Evolutionary conservation across 139 green algal species (phyloP).

Genomic region (Mesotaenium endlicherianum): DNA sequence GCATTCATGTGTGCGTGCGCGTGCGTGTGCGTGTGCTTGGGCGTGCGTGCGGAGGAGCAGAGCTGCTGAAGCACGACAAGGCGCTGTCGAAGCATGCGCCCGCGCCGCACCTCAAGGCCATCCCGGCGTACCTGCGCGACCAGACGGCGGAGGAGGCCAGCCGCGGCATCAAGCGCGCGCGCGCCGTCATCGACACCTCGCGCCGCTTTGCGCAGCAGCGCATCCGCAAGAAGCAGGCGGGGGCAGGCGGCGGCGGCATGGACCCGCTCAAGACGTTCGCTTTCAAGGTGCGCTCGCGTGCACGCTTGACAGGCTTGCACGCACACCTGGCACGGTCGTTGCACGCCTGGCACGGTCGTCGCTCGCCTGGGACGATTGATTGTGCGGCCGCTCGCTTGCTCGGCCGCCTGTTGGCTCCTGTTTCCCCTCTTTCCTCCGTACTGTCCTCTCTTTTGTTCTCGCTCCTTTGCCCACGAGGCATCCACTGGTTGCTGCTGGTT

Average conservation of each 20-base stretch:
- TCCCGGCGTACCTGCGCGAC: slow-evolving; percentile 35
- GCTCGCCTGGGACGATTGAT: no score
- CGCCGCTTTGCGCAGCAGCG: not conserved
- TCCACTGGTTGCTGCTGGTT: no score
- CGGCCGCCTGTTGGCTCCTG: no score
- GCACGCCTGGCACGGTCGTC: no score
- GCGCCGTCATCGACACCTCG: not conserved
- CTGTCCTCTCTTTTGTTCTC: no score
- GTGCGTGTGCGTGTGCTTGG: not conserved
- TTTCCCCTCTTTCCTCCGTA: no score
- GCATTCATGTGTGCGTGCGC: no score
- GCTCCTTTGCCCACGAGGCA: no score
- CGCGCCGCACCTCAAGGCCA: slow-evolving; percentile 69
- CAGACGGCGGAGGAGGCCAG: not conserved
- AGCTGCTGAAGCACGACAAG: slow-evolving; percentile 82
- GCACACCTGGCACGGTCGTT: no score
- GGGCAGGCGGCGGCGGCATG: not conserved
- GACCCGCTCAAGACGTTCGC: slow-evolving; percentile 37
- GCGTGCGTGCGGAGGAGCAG: slow-evolving; percentile 52
- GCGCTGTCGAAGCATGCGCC: slow-evolving; percentile 59
- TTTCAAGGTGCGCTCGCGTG: slow-evolving; percentile 2
- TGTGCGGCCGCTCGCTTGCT: no score
- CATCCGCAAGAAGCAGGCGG: not conserved
- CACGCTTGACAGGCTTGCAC: no score
- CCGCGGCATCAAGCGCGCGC: not conserved